Base-by-base conservation (phyloP, 2,329 filamentous ascomycete genomes). In the Corinectria fuckeliana region DNA sequence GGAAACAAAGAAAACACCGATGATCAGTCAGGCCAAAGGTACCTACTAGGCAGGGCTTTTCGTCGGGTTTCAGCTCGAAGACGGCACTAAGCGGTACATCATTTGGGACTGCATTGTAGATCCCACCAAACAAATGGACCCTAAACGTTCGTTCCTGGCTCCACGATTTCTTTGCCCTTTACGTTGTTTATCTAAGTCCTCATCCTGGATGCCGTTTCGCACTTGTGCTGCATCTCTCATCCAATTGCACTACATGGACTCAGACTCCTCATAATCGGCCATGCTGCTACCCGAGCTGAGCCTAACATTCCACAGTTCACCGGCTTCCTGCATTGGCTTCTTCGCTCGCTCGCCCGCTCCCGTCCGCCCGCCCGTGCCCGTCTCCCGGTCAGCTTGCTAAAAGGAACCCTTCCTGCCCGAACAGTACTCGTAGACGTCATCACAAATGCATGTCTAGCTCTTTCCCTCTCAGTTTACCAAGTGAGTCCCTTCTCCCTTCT, bases 201-300 rank as follows among this genome's bases (percentile, higher is more conserved):
- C 23, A 25, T 57, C 60, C 44, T 49, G 41, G 49, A 13, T 50
- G 20, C 8, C 14, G 21, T n/a, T 50, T 39, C 21, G 16, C 44
- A 66, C 53, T 49, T 47, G 14, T 52, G 28, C 26, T 52, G 51
- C 56, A 45, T 13, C 28, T 13, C 26, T 14, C 45, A 55, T 57
- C 65, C 67, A 69, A 69, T 69, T 65, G 56, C 56, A 65, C 50
- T 65, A 67, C 56, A 68, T 58, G 58, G 16, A 58, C 52, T 38
- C 34, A 23, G 51, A 34, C 49, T 38, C 44, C 26, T 42, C 50
- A 26, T 49, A 50, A 42, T 48, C 45, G 23, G 20, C 34, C 47
- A 44, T 56, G 48, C 13, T 34, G 32, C 39, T 44, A 36, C 20
- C 55, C 41, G 55, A 26, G 18, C 45, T 25, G 44, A 26, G 42